Base-by-base conservation (phyloP, 345 rosid species). In the Hypericum androsaemum region DNA sequence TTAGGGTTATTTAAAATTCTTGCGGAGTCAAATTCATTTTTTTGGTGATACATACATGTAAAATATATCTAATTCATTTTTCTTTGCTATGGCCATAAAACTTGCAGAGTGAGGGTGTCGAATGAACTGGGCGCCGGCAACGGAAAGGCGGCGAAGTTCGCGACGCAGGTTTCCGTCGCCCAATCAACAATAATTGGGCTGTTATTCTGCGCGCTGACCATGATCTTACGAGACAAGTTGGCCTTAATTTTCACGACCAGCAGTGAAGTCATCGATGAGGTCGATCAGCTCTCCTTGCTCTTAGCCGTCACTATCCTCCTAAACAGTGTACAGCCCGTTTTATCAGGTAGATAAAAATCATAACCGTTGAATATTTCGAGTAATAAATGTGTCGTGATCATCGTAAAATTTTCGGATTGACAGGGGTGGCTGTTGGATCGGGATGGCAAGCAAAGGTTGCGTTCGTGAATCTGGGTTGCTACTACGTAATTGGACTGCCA, bases 371-470 rank as follows among this genome's bases (percentile, higher is more conserved):
- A n/a, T n/a, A n/a, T n/a, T n/a, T n/a, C n/a, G 32, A 22, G 32
- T 1, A 22, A 4, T 22, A 22, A 22, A 22, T 22, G 32, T 22
- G 1, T 4, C 4, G 32, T 22, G 32, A 22, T n/a, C n/a, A n/a
- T n/a, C n/a, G n/a, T n/a, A n/a, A n/a, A n/a, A n/a, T n/a, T n/a
- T n/a, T n/a, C n/a, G n/a, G n/a, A 22, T 22, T 17, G 42, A 6
- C 62, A 88, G 95, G 95, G 51, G 97, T 85, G 59, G 97, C 92
- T 7, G 75, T 88, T 7, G 97, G 95, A 38, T 82, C 85, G 0
- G 97, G 97, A 39, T 80, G 95, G 95, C 95, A 89, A 69, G 74
- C 79, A 0, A 57, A 35, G 39, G 81, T 83, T 37, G 95, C 95
- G 0, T 89, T 73, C 41, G 53, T 89, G 60, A 89, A 86, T 65